A percentile compares a stretch with the other conserved stretches of the same genome.
Conservation (phyloP, 371 early-diverging fungal genomes). For the Zopfochytrium polystomum region DNA sequence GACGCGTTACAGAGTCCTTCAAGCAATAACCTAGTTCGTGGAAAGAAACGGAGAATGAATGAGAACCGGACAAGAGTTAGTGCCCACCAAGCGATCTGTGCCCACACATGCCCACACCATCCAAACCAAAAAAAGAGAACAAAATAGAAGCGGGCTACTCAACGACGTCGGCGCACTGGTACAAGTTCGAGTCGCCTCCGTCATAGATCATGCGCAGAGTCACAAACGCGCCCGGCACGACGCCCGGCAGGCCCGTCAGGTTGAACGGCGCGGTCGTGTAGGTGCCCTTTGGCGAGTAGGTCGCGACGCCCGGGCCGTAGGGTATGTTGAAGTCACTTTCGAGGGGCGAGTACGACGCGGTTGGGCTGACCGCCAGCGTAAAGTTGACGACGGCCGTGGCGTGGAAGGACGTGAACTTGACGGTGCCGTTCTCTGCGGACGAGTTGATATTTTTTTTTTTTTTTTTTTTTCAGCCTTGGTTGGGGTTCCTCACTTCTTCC, state of each 20-base stretch:
- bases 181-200: conserved; percentile 57
- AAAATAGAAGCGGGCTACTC: conserved; percentile 1
- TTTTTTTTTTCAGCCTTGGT: too few relatives aligned
- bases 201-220: conserved; percentile 58
- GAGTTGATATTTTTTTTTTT: too few relatives aligned
- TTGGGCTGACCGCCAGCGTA: conserved; percentile 42
- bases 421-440: conserved; percentile 1
- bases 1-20: too few relatives aligned
- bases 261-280: conserved; percentile 36
- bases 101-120: too few relatives aligned
- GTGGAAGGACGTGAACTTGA: conserved; percentile 9
- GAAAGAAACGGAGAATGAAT: too few relatives aligned
- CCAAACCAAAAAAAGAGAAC: too few relatives aligned
- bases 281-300: conserved; percentile 13
- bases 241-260: conserved; percentile 31
- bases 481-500: too few relatives aligned
- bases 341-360: conserved; percentile 38
- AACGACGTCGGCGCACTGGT: conserved; percentile 62
- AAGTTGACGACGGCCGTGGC: conserved; percentile 44
- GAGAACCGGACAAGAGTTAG: too few relatives aligned
- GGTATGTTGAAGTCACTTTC: conserved; percentile 32
- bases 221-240: conserved; percentile 49
- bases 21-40: too few relatives aligned
- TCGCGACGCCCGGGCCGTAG: conserved; percentile 23
- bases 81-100: too few relatives aligned